phyloP scores from a whole-genome alignment of 1,284 basidiomycete genomes.

The Cryptococcus neoformans region DNA sequence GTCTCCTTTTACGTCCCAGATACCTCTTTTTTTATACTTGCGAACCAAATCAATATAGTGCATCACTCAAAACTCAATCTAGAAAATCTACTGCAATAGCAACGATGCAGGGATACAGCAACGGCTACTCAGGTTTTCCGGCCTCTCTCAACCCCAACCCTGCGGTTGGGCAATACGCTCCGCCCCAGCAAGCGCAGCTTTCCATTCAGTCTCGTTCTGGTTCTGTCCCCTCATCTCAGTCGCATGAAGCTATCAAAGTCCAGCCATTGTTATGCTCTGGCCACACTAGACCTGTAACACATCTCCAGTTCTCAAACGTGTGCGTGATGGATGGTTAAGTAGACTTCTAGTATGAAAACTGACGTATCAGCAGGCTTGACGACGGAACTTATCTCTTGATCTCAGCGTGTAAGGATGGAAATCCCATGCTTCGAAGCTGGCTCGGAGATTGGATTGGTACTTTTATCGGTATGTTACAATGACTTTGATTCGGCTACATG shows the following conservation, averaged over 20 bases:
- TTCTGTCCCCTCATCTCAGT: too few species aligned
- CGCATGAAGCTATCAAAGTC: conserved; percentile 32
- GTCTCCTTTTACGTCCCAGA: too few species aligned
- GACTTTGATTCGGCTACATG: background rate
- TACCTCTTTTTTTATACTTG: too few species aligned
- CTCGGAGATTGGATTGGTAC: conserved; percentile 99
- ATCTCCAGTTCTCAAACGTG: conserved; percentile 79
- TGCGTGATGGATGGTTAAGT: conserved; percentile 14
- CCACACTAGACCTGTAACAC: conserved; percentile 76
- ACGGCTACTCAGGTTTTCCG: conserved; percentile 22
- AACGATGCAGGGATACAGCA: conserved; percentile 11
- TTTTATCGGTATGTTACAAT: conserved; percentile 63
- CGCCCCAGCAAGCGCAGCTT: background rate
- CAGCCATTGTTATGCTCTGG: conserved; percentile 55
- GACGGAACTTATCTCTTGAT: conserved; percentile 83
- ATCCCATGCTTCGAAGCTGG: conserved; percentile 94
- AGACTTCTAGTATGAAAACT: background rate
- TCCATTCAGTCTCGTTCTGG: background rate
- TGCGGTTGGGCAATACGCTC: background rate
- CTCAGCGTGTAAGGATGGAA: conserved; percentile 95
- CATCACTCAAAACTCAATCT: too few species aligned
- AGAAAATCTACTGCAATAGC: too few species aligned
- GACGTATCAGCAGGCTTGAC: conserved; percentile 45
- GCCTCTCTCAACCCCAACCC: conserved; percentile 7
- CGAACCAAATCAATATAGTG: too few species aligned